These are phyloP conservation scores for Parietaria judaica DNA, from an alignment of 306 rosid species.

Conservation along the genomic window DNA sequence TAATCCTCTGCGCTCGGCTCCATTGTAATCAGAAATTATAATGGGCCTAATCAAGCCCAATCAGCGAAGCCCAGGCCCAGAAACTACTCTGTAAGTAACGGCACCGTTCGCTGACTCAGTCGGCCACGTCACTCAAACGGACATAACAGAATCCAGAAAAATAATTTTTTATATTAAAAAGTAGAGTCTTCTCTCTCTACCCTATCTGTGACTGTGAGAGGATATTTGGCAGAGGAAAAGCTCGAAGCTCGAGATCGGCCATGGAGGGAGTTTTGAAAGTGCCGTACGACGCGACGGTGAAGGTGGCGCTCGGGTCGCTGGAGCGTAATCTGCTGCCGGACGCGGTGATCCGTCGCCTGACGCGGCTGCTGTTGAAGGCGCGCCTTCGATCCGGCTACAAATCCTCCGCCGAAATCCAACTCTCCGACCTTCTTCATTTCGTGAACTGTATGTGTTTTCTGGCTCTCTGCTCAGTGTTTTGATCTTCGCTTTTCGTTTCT, in stretches of 20 bases:
- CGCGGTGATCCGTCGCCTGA: constrained; percentile 41
- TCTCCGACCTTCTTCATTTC: constrained; percentile 48
- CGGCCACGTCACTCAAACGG: no score
- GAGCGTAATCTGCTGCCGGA: constrained; percentile 74
- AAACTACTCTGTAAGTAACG: no score
- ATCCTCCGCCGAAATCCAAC: constrained; percentile 55
- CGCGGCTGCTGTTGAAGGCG: constrained; percentile 54
- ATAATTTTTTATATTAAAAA: no score
- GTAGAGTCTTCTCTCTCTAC: no score
- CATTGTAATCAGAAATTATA: neutral
- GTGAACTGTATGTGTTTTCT: constrained; percentile 35
- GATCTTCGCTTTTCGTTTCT: neutral
- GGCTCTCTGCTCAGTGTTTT: neutral
- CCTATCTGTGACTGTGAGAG: no score
- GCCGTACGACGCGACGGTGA: constrained; percentile 48
- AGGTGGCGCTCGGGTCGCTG: constrained; percentile 35
- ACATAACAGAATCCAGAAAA: no score
- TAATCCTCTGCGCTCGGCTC: constrained; percentile 5
- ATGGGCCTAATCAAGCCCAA: neutral
- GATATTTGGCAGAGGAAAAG: neutral
- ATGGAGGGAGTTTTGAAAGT: constrained; percentile 23
- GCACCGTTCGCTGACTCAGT: no score
- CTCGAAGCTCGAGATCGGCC: neutral
- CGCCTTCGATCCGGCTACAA: constrained; percentile 76
- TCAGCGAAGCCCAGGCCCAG: neutral